Evolutionary conservation across 495 filamentous ascomycete species (phyloP), one percentile per base, ranked within the genome.

Genomic region (Recurvomyces mirabilis): DNA sequence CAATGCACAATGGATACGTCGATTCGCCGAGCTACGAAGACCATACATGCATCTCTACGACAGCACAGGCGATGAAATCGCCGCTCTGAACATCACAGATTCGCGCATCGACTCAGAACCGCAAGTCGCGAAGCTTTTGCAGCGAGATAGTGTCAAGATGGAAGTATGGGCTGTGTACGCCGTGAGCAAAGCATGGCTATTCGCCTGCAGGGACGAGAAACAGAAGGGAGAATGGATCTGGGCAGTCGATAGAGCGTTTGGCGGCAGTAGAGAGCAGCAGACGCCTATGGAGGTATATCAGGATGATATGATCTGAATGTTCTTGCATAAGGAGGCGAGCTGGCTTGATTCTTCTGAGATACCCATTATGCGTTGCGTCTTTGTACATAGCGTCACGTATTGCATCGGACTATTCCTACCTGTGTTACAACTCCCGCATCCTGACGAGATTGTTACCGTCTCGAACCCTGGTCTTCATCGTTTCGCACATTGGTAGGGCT

Each of bases 141-240:
- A 77, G 61, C 47, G 70, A 22, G 48, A 23, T 60, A 64, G 39
- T 49, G 57, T 41, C 54, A 52, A 21, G 43, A 72, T 75, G 24
- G 81, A 81, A 52, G 79, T 96, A 28, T 98, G 89, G 68, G 91
- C 93, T 11, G 75, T 99, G 35, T 96, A 94, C 58, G 89, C 84
- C 28, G 80, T 79, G 47, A 77, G 89, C 55, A 94, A 94, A 55
- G 93, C 88, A 28, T 99, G 84, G 74, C 68, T 99, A 39, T 96
- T 99, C 64, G 84, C 85, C 19, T 83, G 85, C 32, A 69, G 86
- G 36, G 85, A 74, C 44, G 88, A 94, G 65, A 67, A 77, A 12
- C 86, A 94, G 56, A 93, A 93, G 67, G 77, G 86, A 19, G 88
- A 95, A 57, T 98, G 91, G 91, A 91, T 96, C 53, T 66, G 84